Percentiles rank a stretch among this genome's conserved stretches.
These are phyloP conservation scores for Falciphora oryzae DNA, from an alignment of 2,329 filamentous ascomycete genomes.

Conservation along the genomic window DNA sequence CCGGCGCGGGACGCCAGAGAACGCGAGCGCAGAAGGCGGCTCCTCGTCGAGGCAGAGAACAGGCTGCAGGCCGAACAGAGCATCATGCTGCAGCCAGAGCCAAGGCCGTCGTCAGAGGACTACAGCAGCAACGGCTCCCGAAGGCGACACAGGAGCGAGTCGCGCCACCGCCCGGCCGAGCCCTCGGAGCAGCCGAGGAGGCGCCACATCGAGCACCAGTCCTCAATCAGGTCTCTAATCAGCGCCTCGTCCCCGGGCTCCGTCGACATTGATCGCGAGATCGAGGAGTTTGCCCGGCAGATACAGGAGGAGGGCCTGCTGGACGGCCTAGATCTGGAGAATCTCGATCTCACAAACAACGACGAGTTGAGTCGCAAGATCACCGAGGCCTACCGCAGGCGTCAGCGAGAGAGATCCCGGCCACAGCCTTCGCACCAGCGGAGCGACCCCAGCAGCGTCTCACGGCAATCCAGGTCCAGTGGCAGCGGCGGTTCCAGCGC, in stretches of 20 bases:
- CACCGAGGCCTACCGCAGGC: slow-evolving; percentile 76
- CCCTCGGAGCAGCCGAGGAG: slow-evolving; percentile 28
- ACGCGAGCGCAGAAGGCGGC: slow-evolving; percentile 21
- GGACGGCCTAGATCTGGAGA: slow-evolving; percentile 83
- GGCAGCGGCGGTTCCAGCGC: slow-evolving; percentile 15
- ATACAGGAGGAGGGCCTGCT: slow-evolving; percentile 64
- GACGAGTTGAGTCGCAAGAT: slow-evolving; percentile 89
- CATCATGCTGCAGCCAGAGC: slow-evolving; percentile 32
- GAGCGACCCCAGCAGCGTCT: slow-evolving; percentile 33
- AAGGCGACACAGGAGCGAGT: slow-evolving; percentile 38
- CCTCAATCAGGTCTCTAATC: slow-evolving; percentile 78
- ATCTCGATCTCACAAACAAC: slow-evolving; percentile 76
- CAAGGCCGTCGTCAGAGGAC: slow-evolving; percentile 20
- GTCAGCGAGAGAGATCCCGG: slow-evolving; percentile 60
- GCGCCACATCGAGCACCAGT: slow-evolving; percentile 78
- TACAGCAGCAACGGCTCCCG: slow-evolving; percentile 22
- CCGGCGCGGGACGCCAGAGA: slow-evolving; percentile 16
- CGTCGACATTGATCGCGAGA: slow-evolving; percentile 77
- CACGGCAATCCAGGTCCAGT: slow-evolving; percentile 28
- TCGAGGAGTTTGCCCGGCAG: slow-evolving; percentile 82
- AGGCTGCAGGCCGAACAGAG: slow-evolving; percentile 25
- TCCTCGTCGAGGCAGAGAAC: slow-evolving; percentile 25
- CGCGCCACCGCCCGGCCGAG: slow-evolving; percentile 35
- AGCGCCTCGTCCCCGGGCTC: slow-evolving; percentile 73
- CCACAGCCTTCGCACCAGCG: slow-evolving; percentile 38